These are phyloP conservation scores for Tolypocladium sp. DNA, from an alignment of 2,329 filamentous ascomycete genomes.

Conservation along the genomic window DNA sequence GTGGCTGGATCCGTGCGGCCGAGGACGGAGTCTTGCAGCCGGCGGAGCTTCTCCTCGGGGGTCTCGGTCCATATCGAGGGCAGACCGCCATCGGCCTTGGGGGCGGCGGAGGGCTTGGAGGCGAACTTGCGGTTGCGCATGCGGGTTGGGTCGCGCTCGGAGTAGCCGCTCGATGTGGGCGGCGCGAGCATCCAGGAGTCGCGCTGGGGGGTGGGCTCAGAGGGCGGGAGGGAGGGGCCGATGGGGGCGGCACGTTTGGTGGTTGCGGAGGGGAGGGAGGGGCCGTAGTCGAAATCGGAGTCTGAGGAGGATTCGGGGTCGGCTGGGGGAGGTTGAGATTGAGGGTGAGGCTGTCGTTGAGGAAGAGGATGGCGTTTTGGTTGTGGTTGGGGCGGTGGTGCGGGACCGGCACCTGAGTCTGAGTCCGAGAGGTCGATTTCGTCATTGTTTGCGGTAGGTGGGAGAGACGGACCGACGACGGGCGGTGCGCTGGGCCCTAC, in stretches of 20 bases:
- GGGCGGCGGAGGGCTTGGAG: constrained; percentile 36
- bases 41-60: constrained; percentile 74
- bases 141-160: constrained; percentile 72
- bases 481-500: constrained; percentile 28
- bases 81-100: constrained; percentile 26
- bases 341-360: constrained; percentile 21
- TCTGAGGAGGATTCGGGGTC: constrained; percentile 31
- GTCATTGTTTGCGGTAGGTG: constrained; percentile 9
- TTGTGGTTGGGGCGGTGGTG: constrained; percentile 11
- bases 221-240: constrained; percentile 22
- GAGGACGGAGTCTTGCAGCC: constrained; percentile 73
- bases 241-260: constrained; percentile 36
- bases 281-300: constrained; percentile 41
- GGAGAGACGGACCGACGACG: constrained; percentile 11
- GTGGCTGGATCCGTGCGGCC: constrained; percentile 46
- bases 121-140: constrained; percentile 76
- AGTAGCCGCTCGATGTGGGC: constrained; percentile 45
- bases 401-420: constrained; percentile 25
- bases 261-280: constrained; percentile 42
- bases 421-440: constrained; percentile 31
- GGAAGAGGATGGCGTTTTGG: not conserved
- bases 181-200: constrained; percentile 81
- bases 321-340: constrained; percentile 16
- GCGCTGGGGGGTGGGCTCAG: constrained; percentile 47
- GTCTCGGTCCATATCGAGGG: constrained; percentile 85